phyloP scores from a whole-genome alignment of 2,329 filamentous ascomycete genomes.

The Aspergillus brunneoviolaceus region DNA sequence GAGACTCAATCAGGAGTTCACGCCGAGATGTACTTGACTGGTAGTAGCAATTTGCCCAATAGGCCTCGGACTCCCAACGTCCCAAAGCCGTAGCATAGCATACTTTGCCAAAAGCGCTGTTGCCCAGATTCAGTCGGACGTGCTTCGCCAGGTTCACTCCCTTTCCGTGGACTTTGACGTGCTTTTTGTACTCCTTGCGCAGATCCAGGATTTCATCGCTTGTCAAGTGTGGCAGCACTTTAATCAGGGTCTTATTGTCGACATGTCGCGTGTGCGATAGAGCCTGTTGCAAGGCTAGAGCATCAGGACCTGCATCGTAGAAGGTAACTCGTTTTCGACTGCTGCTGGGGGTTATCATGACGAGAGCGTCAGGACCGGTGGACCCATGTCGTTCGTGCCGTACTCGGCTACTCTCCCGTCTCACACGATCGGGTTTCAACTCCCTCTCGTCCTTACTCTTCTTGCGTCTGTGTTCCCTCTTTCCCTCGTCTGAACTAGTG shows the following conservation, averaged over 20 bases:
- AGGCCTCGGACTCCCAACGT: conserved; percentile 87
- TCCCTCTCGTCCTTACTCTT: conserved; percentile 32
- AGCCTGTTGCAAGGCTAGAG: conserved; percentile 71
- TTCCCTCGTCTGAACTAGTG: conserved; percentile 29
- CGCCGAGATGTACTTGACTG: conserved; percentile 80
- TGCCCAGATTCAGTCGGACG: conserved; percentile 50
- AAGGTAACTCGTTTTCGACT: conserved; percentile 67
- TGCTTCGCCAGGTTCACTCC: conserved; percentile 54
- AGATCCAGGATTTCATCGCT: conserved; percentile 87
- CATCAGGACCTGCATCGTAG: conserved; percentile 80
- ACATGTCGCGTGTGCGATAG: conserved; percentile 66
- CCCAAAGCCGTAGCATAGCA: conserved; percentile 89
- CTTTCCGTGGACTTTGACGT: conserved; percentile 65
- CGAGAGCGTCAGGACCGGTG: conserved; percentile 39
- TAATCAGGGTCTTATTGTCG: conserved; percentile 70
- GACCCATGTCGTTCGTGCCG: conserved; percentile 30
- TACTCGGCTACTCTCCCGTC: conserved; percentile 23
- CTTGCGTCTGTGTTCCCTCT: conserved; percentile 27
- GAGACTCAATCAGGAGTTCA: conserved; percentile 85
- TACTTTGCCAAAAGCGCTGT: conserved; percentile 73
- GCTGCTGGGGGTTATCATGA: conserved; percentile 47
- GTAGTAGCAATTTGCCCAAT: conserved; percentile 99
- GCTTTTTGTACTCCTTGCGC: conserved; percentile 83
- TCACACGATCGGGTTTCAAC: conserved; percentile 28
- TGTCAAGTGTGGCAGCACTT: conserved; percentile 78